Conservation (phyloP, 805 yeast genomes). For the Torulaspora maleeae region DNA sequence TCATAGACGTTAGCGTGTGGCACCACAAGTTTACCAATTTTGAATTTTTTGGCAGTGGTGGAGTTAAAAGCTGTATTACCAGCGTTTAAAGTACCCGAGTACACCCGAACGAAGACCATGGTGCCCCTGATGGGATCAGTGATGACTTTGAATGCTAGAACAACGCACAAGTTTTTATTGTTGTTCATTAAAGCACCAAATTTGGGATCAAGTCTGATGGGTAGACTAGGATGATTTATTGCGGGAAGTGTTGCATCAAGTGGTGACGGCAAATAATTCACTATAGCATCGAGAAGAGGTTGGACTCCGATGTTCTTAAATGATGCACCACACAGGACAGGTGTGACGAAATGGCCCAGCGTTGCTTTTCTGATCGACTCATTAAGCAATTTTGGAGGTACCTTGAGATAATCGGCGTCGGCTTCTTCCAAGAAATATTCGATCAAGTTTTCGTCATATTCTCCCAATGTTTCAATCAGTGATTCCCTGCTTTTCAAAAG, state of each 20-base stretch:
- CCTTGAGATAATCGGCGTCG: slow-evolving; percentile 55
- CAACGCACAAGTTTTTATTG: slow-evolving; percentile 60
- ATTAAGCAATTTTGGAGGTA: slow-evolving; percentile 52
- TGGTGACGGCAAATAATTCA: slow-evolving; percentile 79
- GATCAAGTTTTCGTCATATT: slow-evolving; percentile 70
- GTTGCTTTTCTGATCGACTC: slow-evolving; percentile 63
- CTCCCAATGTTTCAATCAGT: slow-evolving; percentile 77
- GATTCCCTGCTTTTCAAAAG: slow-evolving; percentile 61
- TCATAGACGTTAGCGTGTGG: slow-evolving; percentile 89
- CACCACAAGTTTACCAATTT: slow-evolving; percentile 61
- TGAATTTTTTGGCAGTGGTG: slow-evolving; percentile 60
- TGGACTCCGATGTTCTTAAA: slow-evolving; percentile 92
- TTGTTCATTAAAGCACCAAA: slow-evolving; percentile 51
- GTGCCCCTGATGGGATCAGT: slow-evolving; percentile 80
- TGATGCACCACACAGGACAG: slow-evolving; percentile 90
- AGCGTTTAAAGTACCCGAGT: slow-evolving; percentile 68
- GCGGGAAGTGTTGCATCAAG: slow-evolving; percentile 56
- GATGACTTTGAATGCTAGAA: slow-evolving; percentile 86
- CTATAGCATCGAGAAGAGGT: slow-evolving; percentile 81
- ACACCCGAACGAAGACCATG: slow-evolving; percentile 82
- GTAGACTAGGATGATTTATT: slow-evolving; percentile 20
- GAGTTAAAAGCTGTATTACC: slow-evolving; percentile 64
- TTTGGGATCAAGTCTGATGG: slow-evolving; percentile 39
- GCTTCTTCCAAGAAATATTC: slow-evolving; percentile 74
- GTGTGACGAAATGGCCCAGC: slow-evolving; percentile 52